Percentiles rank a stretch among this genome's conserved stretches.
Evolutionary conservation across 176 grass and related monocot species (phyloP).

Genomic region (Pontederia paniculata): DNA sequence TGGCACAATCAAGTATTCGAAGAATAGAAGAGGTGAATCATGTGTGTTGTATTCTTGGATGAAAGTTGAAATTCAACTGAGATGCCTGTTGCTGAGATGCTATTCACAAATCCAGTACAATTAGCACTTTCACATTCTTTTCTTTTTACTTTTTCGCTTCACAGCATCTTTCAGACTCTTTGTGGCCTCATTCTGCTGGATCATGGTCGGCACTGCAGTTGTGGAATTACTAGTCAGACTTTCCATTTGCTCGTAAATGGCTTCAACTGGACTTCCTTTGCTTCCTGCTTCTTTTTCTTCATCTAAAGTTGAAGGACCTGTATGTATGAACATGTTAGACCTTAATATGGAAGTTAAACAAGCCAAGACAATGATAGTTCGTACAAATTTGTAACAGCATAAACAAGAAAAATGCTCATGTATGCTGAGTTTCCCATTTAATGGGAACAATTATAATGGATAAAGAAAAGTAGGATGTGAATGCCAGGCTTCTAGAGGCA

Average conservation of each 20-base stretch:
- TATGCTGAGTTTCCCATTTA: too few relatives aligned
- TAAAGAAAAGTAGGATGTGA: too few relatives aligned
- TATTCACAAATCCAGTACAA: background rate
- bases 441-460: too few relatives aligned
- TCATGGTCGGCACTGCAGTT: slow-evolving; percentile 21
- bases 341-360: background rate
- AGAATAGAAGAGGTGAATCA: too few relatives aligned
- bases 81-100: too few relatives aligned
- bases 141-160: slow-evolving; percentile 65
- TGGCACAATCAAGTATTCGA: too few relatives aligned
- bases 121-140: background rate
- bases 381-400: too few relatives aligned
- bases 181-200: slow-evolving; percentile 30
- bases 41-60: too few relatives aligned
- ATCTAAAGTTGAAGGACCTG: background rate
- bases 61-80: too few relatives aligned
- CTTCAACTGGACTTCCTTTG: slow-evolving; percentile 26
- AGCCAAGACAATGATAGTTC: too few relatives aligned
- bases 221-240: slow-evolving; percentile 19
- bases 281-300: slow-evolving; percentile 25
- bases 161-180: slow-evolving; percentile 80
- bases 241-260: slow-evolving; percentile 14
- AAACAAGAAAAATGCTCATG: too few relatives aligned
- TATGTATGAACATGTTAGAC: background rate
- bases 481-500: too few relatives aligned